Conservation (phyloP, 2,329 filamentous ascomycete species). For the Ophiostoma piceae region DNA sequence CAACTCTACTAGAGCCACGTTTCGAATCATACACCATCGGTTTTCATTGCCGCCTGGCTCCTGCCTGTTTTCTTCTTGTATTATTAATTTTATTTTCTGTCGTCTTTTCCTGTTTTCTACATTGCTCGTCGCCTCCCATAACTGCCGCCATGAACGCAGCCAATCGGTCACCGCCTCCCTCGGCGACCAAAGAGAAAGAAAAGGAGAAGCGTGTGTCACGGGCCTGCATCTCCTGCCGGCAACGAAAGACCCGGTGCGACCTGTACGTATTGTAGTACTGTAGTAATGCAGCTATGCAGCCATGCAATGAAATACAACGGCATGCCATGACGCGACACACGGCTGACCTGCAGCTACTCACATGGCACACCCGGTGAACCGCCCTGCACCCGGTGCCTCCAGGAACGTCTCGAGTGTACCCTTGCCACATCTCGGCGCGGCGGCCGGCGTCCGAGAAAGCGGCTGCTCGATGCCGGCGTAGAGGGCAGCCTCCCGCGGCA, state of each 20-base stretch:
- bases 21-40: background rate
- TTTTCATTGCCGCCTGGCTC: background rate
- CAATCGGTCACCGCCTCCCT: background rate
- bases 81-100: background rate
- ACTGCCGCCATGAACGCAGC: background rate
- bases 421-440: constrained; percentile 40
- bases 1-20: background rate
- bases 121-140: background rate
- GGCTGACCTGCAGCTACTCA: constrained; percentile 24
- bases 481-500: background rate
- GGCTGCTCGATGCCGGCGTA: constrained; percentile 1
- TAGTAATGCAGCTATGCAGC: background rate
- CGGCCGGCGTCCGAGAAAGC: constrained; percentile 33
- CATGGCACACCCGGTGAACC: constrained; percentile 33
- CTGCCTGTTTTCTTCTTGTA: background rate
- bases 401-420: constrained; percentile 38
- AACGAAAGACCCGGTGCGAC: constrained; percentile 22
- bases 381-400: constrained; percentile 38
- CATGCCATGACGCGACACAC: background rate
- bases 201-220: constrained; percentile 23
- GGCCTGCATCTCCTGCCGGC: constrained; percentile 22
- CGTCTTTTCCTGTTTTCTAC: background rate
- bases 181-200: constrained; percentile 1
- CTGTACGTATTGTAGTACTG: constrained; percentile 17
- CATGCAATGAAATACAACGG: background rate